Conservation (phyloP, 768 basidiomycete species). For the Hygrophorus russula region DNA sequence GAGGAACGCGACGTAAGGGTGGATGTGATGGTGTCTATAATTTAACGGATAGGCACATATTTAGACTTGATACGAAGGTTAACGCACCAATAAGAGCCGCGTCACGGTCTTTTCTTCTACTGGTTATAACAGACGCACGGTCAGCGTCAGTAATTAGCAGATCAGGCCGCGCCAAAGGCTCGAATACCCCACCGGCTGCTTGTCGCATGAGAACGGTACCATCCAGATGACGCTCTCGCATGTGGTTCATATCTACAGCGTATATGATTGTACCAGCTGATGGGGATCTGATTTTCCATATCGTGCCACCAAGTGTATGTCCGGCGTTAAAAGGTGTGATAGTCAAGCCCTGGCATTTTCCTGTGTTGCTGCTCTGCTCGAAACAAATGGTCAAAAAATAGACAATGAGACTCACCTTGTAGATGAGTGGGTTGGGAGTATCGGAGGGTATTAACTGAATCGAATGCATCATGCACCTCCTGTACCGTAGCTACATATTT, state of each 20-base stretch:
- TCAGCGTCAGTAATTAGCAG: slow-evolving; percentile 91
- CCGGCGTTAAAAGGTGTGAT: slow-evolving; percentile 94
- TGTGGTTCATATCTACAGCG: slow-evolving; percentile 93
- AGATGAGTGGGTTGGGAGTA: slow-evolving; percentile 95
- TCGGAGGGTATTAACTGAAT: slow-evolving; percentile 80
- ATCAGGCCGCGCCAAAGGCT: slow-evolving; percentile 82
- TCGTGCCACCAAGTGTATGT: slow-evolving; percentile 90
- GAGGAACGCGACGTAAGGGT: slow-evolving; percentile 76
- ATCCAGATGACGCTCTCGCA: slow-evolving; percentile 90
- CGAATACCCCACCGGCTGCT: slow-evolving; percentile 69
- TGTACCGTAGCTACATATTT: slow-evolving; percentile 68
- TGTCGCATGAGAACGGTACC: slow-evolving; percentile 80
- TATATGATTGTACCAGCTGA: slow-evolving; percentile 94
- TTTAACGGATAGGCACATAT: not conserved
- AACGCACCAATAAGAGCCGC: slow-evolving; percentile 69
- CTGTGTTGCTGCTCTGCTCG: slow-evolving; percentile 22
- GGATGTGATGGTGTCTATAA: slow-evolving; percentile 74
- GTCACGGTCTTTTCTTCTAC: slow-evolving; percentile 84
- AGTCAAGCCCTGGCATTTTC: slow-evolving; percentile 85
- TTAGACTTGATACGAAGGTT: not conserved
- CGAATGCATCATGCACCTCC: slow-evolving; percentile 90
- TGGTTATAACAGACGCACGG: slow-evolving; percentile 69
- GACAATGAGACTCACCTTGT: slow-evolving; percentile 48
- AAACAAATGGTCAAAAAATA: slow-evolving; percentile 3
- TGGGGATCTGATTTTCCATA: slow-evolving; percentile 98